Conservation (phyloP, 768 basidiomycete species). For the Fomitopsis serialis region DNA sequence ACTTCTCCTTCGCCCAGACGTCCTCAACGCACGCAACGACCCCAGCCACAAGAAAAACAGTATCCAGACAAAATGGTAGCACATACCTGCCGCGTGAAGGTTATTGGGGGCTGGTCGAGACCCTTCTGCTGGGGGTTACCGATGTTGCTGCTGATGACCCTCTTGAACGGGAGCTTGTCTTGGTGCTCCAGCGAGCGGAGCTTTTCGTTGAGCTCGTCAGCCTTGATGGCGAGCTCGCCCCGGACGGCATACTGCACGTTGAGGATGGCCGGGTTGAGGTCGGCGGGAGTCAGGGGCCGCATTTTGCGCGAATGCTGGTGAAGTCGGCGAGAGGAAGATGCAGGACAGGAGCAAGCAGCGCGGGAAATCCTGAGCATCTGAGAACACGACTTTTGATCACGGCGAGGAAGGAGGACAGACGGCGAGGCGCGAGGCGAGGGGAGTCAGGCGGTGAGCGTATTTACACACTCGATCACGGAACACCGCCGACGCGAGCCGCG, state of each 20-base stretch:
- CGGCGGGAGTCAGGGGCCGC: slow-evolving; percentile 51
- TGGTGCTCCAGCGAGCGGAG: slow-evolving; percentile 46
- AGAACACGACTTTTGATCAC: not conserved
- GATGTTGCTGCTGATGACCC: slow-evolving; percentile 92
- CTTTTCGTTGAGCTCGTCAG: slow-evolving; percentile 72
- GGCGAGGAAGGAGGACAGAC: slow-evolving; percentile 3
- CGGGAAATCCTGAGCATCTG: slow-evolving; percentile 1
- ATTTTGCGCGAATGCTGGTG: slow-evolving; percentile 14
- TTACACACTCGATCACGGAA: not conserved
- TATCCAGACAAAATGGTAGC: no score
- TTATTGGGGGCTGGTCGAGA: slow-evolving; percentile 88
- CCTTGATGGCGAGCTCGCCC: slow-evolving; percentile 93
- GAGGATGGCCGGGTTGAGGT: slow-evolving; percentile 79
- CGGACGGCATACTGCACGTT: slow-evolving; percentile 96
- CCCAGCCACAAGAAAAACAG: no score
- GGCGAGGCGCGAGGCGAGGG: slow-evolving; percentile 5
- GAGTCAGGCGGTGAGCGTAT: slow-evolving; percentile 2
- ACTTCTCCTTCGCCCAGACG: no score
- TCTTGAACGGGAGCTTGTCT: slow-evolving; percentile 71
- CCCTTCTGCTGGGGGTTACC: slow-evolving; percentile 98
- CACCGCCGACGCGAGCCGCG: not conserved
- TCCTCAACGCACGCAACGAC: no score
- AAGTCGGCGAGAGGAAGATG: not conserved
- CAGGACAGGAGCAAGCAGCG: not conserved
- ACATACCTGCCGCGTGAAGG: slow-evolving; percentile 82